phyloP scores from a whole-genome alignment of 176 grass and related monocot species.

The Tuctoria greenei region DNA sequence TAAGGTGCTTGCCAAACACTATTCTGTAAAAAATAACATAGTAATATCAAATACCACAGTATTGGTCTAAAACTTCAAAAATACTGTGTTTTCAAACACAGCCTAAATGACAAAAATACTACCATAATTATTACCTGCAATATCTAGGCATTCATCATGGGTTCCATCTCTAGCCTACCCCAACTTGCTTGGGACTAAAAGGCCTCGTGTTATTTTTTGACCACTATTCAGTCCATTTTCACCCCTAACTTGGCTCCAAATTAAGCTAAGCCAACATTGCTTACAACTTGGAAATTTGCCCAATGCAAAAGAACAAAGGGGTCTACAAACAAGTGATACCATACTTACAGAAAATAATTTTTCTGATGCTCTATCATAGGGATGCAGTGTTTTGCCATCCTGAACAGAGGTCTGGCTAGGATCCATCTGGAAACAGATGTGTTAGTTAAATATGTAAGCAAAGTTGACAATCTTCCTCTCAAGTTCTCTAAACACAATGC shows the following conservation, averaged over 20 bases:
- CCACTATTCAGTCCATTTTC: neutral
- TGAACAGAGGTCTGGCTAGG: conserved; percentile 41
- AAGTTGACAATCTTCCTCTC: conserved; percentile 26
- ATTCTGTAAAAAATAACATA: no score
- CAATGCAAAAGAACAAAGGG: conserved; percentile 23
- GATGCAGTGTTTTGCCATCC: conserved; percentile 83
- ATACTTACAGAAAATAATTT: conserved; percentile 92
- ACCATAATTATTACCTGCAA: no score
- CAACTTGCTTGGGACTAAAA: neutral
- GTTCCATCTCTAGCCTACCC: neutral
- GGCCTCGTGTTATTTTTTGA: neutral
- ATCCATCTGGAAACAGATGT: conserved; percentile 63
- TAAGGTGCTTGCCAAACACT: no score
- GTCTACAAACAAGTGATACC: conserved; percentile 4
- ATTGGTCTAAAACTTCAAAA: no score
- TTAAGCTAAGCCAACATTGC: neutral
- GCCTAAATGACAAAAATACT: neutral
- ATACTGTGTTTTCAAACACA: no score
- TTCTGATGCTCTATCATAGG: conserved; percentile 90
- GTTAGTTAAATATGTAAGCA: conserved; percentile 24
- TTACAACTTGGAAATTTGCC: neutral
- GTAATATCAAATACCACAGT: no score
- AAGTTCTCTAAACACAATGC: conserved; percentile 9
- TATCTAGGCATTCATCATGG: neutral
- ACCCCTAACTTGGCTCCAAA: conserved; percentile 15